phyloP scores from a whole-genome alignment of 768 basidiomycete species.

The Agaricus blazei region DNA sequence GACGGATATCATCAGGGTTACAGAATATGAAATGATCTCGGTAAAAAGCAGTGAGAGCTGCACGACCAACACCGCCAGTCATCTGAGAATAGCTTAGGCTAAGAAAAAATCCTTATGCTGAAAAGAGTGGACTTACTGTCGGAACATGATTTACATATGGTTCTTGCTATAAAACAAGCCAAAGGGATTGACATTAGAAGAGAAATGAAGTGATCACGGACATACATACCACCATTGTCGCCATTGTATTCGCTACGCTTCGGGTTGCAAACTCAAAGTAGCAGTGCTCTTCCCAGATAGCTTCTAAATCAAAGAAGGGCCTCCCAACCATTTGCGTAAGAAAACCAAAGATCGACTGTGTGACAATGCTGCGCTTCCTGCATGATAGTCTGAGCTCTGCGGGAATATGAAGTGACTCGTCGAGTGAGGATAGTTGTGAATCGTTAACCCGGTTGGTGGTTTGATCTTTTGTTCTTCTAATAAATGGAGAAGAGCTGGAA shows the following conservation, averaged over 20 bases:
- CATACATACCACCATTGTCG: constrained; percentile 45
- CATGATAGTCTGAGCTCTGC: constrained; percentile 32
- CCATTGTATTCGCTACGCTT: constrained; percentile 51
- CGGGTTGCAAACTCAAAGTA: constrained; percentile 48
- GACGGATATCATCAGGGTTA: constrained; percentile 40
- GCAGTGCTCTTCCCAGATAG: constrained; percentile 58
- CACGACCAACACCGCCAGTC: constrained; percentile 51
- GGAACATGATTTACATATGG: constrained; percentile 60
- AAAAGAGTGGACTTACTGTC: constrained; percentile 29
- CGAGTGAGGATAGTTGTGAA: constrained; percentile 24
- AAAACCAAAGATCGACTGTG: constrained; percentile 44
- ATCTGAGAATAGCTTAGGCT: constrained; percentile 25
- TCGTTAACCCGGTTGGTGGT: constrained; percentile 16
- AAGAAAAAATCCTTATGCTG: background rate
- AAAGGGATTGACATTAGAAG: background rate
- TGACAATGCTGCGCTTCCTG: constrained; percentile 35
- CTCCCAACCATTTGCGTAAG: constrained; percentile 38
- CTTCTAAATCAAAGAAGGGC: constrained; percentile 51
- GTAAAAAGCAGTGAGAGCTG: constrained; percentile 47
- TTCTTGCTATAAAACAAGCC: constrained; percentile 31
- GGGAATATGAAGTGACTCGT: constrained; percentile 42
- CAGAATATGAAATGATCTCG: constrained; percentile 54
- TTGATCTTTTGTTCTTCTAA: constrained; percentile 13
- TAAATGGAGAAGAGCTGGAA: constrained; percentile 35
- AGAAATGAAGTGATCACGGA: background rate